Conservation (phyloP, 371 early-diverging fungal species). For the Rhizopus microsporus region DNA sequence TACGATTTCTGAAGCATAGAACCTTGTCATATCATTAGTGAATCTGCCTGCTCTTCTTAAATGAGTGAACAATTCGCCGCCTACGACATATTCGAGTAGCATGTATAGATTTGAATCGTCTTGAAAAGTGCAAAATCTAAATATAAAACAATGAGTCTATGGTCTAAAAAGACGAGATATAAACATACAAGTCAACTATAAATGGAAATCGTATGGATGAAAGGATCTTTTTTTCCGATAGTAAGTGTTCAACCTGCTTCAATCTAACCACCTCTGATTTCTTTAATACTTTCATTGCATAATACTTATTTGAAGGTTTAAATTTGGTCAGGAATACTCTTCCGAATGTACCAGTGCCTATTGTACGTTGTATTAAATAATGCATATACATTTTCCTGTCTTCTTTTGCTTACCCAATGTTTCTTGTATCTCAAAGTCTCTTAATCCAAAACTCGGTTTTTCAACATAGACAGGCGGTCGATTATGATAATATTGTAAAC, state of each 20-base stretch:
- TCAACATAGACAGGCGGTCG: conserved; percentile 44
- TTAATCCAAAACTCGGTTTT: conserved; percentile 42
- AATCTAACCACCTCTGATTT: conserved; percentile 91
- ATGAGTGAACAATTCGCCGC: conserved; percentile 90
- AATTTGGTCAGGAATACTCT: conserved; percentile 85
- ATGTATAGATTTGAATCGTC: conserved; percentile 79
- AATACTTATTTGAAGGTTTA: conserved; percentile 68
- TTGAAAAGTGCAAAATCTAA: conserved; percentile 75
- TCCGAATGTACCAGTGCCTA: conserved; percentile 95
- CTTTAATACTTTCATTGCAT: conserved; percentile 94
- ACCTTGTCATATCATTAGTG: conserved; percentile 78
- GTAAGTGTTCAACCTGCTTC: conserved; percentile 68
- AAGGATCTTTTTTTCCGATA: conserved; percentile 34
- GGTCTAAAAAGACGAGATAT: not conserved
- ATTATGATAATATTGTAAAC: conserved; percentile 43
- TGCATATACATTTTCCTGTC: not conserved
- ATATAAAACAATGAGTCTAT: not conserved
- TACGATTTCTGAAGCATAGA: conserved; percentile 64
- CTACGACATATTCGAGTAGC: conserved; percentile 89
- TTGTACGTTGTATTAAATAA: not conserved
- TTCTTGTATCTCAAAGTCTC: conserved; percentile 49
- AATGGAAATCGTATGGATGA: conserved; percentile 33
- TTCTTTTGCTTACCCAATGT: conserved; percentile 32
- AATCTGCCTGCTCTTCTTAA: conserved; percentile 80
- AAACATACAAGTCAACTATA: conserved; percentile 42